Percentiles rank a stretch among this genome's conserved stretches.
phyloP scores from a whole-genome alignment of 306 rosid species.

The Vicia villosa region DNA sequence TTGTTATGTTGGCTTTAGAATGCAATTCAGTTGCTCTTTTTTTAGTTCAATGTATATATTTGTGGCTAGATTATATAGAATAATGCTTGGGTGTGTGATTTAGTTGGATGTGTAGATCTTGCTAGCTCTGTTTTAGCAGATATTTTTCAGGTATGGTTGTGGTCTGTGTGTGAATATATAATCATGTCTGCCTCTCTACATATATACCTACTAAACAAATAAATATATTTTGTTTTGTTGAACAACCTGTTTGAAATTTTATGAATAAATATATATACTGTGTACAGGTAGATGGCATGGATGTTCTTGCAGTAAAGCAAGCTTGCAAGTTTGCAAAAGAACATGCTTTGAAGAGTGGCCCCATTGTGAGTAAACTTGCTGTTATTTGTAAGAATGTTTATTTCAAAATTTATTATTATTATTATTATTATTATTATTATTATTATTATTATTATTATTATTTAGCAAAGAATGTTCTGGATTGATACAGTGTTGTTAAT shows the following conservation, averaged over 20 bases:
- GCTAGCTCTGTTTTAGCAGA: not conserved
- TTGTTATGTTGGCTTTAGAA: conserved; percentile 3
- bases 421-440: not conserved
- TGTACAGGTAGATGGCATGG: conserved; percentile 96
- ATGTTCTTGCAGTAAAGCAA: conserved; percentile 91
- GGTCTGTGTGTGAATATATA: not conserved
- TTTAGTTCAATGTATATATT: not conserved
- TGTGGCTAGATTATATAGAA: conserved; percentile 4
- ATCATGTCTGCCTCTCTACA: conserved; percentile 2
- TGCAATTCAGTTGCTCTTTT: conserved; percentile 14
- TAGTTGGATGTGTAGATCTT: conserved; percentile 19
- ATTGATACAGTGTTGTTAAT: no score
- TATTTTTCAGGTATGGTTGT: not conserved
- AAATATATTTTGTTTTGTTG: not conserved
- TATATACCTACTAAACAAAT: not conserved
- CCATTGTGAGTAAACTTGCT: conserved; percentile 72
- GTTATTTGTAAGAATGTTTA: conserved; percentile 3
- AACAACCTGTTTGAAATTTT: conserved; percentile 1
- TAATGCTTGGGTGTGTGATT: conserved; percentile 9
- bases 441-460: not conserved
- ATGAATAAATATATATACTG: conserved; percentile 26
- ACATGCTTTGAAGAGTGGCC: conserved; percentile 92
- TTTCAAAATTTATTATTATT: conserved; percentile 8
- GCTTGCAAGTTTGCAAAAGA: conserved; percentile 96
- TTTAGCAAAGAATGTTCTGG: conserved; percentile 5